These are phyloP conservation scores for Aureobasidium sp. DNA, from an alignment of 2,329 filamentous ascomycete species.

Conservation along the genomic window DNA sequence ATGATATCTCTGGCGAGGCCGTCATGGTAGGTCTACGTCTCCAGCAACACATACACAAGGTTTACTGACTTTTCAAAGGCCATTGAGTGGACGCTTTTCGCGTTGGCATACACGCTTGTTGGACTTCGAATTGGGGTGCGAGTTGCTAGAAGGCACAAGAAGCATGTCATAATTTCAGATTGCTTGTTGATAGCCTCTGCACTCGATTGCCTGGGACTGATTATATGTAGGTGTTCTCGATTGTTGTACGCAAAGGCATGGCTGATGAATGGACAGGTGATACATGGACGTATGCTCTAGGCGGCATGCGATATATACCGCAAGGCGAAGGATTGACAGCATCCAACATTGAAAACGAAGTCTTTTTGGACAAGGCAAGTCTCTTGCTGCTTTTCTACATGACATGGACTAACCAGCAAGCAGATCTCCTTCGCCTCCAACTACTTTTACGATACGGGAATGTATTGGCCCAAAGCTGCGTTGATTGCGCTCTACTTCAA, in stretches of 20 bases:
- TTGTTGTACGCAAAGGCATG: neutral
- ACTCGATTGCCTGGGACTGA: neutral
- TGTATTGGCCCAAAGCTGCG: slow-evolving; percentile 4
- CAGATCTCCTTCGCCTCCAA: slow-evolving; percentile 2
- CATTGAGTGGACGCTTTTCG: slow-evolving; percentile 3
- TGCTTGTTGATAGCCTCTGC: neutral
- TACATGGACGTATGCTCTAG: slow-evolving; percentile 4
- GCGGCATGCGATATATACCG: neutral
- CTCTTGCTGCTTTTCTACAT: neutral
- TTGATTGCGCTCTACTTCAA: slow-evolving; percentile 5
- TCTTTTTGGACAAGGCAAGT: neutral
- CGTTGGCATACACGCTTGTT: neutral
- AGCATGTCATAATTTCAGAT: slow-evolving; percentile 1
- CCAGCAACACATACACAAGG: too few species aligned
- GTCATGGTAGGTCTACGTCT: slow-evolving; percentile 12
- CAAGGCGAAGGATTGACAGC: neutral
- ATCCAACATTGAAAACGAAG: neutral
- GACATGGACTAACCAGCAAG: neutral
- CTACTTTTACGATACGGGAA: slow-evolving; percentile 3
- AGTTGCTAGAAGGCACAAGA: neutral
- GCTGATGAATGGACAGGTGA: neutral
- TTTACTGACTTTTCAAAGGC: neutral
- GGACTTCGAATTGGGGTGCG: neutral
- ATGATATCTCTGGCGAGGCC: slow-evolving; percentile 16
- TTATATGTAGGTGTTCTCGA: neutral